phyloP scores from a whole-genome alignment of 2,329 filamentous ascomycete species.

The Botrytis medusae region DNA sequence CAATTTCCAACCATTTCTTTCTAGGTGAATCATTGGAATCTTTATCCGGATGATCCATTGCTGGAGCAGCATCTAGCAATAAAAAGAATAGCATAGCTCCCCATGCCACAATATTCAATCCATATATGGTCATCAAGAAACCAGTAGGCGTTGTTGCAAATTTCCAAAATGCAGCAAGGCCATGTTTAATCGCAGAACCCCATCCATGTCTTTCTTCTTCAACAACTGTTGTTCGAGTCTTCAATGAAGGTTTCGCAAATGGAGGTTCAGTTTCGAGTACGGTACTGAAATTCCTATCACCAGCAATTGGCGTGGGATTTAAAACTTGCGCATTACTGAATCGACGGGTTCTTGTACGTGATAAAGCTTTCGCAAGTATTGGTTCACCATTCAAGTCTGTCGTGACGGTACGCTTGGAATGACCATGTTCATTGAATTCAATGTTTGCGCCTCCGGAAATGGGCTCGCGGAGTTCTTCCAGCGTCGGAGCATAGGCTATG shows the following conservation, averaged over 20 bases:
- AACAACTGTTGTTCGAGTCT: background rate
- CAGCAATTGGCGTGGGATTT: background rate
- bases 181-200: constrained; percentile 56
- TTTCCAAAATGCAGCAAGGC: constrained; percentile 61
- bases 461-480: constrained; percentile 26
- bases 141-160: constrained; percentile 73
- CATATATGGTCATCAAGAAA: constrained; percentile 75
- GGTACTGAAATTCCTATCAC: background rate
- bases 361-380: background rate
- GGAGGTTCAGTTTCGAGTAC: background rate
- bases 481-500: constrained; percentile 29
- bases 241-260: constrained; percentile 1
- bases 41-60: constrained; percentile 69
- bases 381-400: constrained; percentile 19
- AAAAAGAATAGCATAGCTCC: constrained; percentile 89
- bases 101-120: constrained; percentile 80
- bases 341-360: background rate
- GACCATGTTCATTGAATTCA: constrained; percentile 28
- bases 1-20: constrained; percentile 75
- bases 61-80: constrained; percentile 68
- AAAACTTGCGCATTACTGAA: constrained; percentile 9
- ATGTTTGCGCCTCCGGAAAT: constrained; percentile 29
- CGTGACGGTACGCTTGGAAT: constrained; percentile 30
- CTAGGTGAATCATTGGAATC: constrained; percentile 70
- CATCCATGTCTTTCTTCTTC: constrained; percentile 38